Evolutionary conservation across 1,284 basidiomycete species (phyloP), one percentile per base, ranked within the genome.

Genomic region (Xerocomus minutiporus): DNA sequence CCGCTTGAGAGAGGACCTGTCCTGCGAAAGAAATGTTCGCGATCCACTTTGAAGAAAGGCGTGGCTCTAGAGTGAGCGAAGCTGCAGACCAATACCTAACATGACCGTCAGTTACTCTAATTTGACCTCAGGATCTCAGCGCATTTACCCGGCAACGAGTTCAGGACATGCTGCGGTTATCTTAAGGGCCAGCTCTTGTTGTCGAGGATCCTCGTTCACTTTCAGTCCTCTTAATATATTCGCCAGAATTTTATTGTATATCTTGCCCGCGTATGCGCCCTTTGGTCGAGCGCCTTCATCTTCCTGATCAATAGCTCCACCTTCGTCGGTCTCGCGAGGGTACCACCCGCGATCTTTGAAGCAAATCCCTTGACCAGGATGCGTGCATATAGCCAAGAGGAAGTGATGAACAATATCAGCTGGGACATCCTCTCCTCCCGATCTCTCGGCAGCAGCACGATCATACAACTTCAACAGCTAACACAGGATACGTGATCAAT

Each of bases 281-380:
- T 66, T 70, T 29, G 61, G 62, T 42, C 48, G 65, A 59, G 44
- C 63, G 5, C 61, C 67, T 13, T 63, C 67, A 0, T 56, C 51
- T 2, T 59, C 63, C n/a, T 65, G 63, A 8, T 67, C 66, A 15
- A 43, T 17, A 9, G 42, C 15, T 2, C 47, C 61, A 9, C 49
- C 53, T 45, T 60, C 64, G 4, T 76, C 73, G 1, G 70, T 66
- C 60, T 84, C 81, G 3, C 90, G 82, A 2, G 84, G 84, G 63
- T 97, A 97, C 94, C 94, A 97, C 1, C 93, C 94, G 13, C 82
- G 79, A 65, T 96, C 93, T 45, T 76, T 80, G 71, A 96, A 97
- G 66, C 93, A 97, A 23, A 97, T 76, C 0, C 94, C 95, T 17
- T 78, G 74, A 0, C 92, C 92, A 0, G 91, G 90, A 26, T 82